A percentile compares a stretch with the other conserved stretches of the same genome.
Conservation (phyloP, 306 rosid species). For the Cicer chorassanicum region DNA sequence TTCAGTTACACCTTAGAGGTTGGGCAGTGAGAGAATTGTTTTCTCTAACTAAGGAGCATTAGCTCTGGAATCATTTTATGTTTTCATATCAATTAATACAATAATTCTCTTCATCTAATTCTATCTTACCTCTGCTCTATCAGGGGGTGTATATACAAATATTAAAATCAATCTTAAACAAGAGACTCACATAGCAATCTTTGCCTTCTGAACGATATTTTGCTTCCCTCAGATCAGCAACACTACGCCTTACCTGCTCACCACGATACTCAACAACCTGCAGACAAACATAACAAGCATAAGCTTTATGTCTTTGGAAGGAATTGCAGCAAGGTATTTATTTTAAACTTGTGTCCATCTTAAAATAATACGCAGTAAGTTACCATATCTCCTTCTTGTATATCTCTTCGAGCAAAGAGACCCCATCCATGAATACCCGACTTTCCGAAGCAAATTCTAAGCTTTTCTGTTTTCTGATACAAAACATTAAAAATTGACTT, state of each 20-base stretch:
- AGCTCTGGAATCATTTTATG: too few relatives aligned
- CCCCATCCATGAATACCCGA: constrained; percentile 99
- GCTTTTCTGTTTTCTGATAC: constrained; percentile 76
- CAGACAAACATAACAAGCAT: constrained; percentile 42
- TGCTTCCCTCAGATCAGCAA: constrained; percentile 89
- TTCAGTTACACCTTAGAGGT: too few relatives aligned
- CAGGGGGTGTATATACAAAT: constrained; percentile 6
- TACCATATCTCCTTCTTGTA: constrained; percentile 99
- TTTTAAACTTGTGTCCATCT: constrained; percentile 13
- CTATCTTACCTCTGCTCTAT: too few relatives aligned
- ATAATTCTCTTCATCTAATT: too few relatives aligned
- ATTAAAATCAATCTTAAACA: constrained; percentile 18
- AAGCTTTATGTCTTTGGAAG: constrained; percentile 34
- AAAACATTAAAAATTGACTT: constrained; percentile 22
- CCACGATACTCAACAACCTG: constrained; percentile 97
- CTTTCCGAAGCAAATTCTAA: constrained; percentile 87
- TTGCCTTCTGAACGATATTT: constrained; percentile 79
- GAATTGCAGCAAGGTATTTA: constrained; percentile 10
- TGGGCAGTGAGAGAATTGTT: too few relatives aligned
- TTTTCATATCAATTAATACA: too few relatives aligned
- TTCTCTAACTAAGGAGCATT: too few relatives aligned
- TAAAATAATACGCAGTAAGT: constrained; percentile 32
- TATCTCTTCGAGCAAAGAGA: constrained; percentile 85
- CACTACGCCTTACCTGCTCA: constrained; percentile 79
- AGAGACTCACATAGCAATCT: constrained; percentile 88